A percentile compares a stretch with the other conserved stretches of the same genome.
These are phyloP conservation scores for Scleromitrula shiraiana DNA, from an alignment of 2,329 filamentous ascomycete species.

Conservation along the genomic window DNA sequence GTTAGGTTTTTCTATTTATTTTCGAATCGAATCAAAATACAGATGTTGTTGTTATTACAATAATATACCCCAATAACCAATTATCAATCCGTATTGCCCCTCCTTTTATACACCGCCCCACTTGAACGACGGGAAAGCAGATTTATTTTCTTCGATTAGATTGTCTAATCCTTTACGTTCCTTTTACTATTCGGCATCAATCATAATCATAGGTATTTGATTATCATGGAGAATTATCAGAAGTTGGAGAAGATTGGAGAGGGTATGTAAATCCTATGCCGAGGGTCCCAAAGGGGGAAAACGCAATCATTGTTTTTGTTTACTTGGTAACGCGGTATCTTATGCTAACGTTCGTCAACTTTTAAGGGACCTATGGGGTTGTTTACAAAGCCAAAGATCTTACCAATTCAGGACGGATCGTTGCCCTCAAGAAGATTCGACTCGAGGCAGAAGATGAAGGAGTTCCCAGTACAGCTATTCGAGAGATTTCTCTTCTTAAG, in stretches of 20 bases:
- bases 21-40: no score
- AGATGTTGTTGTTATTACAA: slow-evolving; percentile 16
- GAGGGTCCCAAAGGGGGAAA: neutral
- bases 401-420: slow-evolving; percentile 71
- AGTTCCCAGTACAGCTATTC: slow-evolving; percentile 85
- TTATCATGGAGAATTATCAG: slow-evolving; percentile 85
- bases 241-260: slow-evolving; percentile 96
- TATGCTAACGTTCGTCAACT: slow-evolving; percentile 17
- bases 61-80: neutral
- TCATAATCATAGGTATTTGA: slow-evolving; percentile 16
- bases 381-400: slow-evolving; percentile 93
- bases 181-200: slow-evolving; percentile 15
- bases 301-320: neutral
- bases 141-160: slow-evolving; percentile 16
- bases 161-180: slow-evolving; percentile 21
- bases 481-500: slow-evolving; percentile 88
- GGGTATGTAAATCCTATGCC: slow-evolving; percentile 49
- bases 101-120: slow-evolving; percentile 9
- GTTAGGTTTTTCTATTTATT: no score
- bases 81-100: slow-evolving; percentile 17
- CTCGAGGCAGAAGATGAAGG: slow-evolving; percentile 93
- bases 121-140: slow-evolving; percentile 19
- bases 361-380: slow-evolving; percentile 80
- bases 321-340: neutral
- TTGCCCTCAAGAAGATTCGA: slow-evolving; percentile 91